Evolutionary conservation across 2,329 filamentous ascomycete species (phyloP), one percentile per base, ranked within the genome.

Genomic region (Penicillium rolfsii): DNA sequence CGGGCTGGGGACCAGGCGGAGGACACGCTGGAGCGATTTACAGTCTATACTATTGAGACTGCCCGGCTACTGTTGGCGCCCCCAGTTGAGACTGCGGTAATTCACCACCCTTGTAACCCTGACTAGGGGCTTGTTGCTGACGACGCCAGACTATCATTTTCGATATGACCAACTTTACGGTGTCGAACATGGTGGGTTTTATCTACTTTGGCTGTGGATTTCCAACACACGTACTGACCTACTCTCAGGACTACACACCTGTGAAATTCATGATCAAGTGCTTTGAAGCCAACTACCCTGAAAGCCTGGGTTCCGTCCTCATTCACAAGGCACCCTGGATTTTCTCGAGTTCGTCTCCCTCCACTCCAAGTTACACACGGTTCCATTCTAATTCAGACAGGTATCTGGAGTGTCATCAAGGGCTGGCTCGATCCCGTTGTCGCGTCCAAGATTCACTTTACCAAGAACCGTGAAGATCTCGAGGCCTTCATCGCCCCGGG

Each of bases 191-290:
- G 95, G 87, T 89, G 79, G 73, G 81, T 69, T 16, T 19, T 14
- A n/a, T 30, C 7, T 6, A 12, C 3, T 46, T 9, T 22, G 1
- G 1, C 19, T 9, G 48, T 48, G 14, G 26, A n/a, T 5, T 5
- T 22, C 5, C 58, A 62, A 62, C 58, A 62, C 61, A 64, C 4
- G 55, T 46, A 43, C 33, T 56, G 4, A 46, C n/a, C 6, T 58
- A n/a, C 22, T 24, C 12, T 12, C 59, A 89, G 87, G 95, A 99
- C 76, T 98, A 98, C 76, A 87, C 91, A 0, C 94, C 95, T 1
- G 91, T 99, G 59, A 99, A 97, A 73, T 99, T 98, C 80, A 97
- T 99, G 90, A 97, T 99, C 77, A 96, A 97, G 78, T 97, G 93
- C 77, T 99, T 99, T 73, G 95, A 99, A 80, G 95, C 95, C 62